Evolutionary conservation across 2,329 filamentous ascomycete species (phyloP).

Genomic region (Paecilomyces niveus): DNA sequence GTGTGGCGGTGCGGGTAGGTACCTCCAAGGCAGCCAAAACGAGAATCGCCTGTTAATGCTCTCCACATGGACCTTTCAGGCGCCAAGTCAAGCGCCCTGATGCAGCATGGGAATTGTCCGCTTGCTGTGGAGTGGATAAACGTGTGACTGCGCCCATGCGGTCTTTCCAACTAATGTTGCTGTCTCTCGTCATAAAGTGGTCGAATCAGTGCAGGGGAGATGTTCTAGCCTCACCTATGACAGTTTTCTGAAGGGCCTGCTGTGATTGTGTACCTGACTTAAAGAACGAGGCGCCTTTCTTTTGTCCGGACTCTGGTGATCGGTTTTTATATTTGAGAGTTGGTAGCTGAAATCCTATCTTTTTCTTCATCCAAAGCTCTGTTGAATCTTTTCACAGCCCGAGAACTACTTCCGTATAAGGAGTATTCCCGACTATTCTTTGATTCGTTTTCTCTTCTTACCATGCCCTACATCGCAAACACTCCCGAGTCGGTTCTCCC

Average conservation of each 20-base stretch:
- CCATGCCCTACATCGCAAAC: slow-evolving; percentile 60
- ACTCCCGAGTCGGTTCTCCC: slow-evolving; percentile 76
- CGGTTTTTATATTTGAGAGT: background rate
- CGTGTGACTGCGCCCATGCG: background rate
- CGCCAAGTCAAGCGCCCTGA: background rate
- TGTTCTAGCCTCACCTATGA: background rate
- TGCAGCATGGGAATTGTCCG: background rate
- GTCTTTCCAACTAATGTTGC: background rate
- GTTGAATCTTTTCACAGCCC: too few species aligned
- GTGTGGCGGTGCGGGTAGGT: background rate
- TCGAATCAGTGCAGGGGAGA: background rate
- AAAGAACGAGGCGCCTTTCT: background rate
- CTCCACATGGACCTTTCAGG: background rate
- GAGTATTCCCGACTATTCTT: background rate
- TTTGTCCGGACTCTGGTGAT: background rate
- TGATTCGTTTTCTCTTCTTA: background rate
- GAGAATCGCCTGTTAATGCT: background rate
- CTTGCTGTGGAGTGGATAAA: background rate
- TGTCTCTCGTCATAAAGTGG: background rate
- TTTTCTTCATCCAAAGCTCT: background rate
- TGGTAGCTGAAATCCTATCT: background rate
- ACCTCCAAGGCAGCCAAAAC: background rate
- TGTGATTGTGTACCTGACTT: background rate
- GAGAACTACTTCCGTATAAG: background rate
- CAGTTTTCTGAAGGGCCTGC: background rate